These are phyloP conservation scores for Neurospora pannonica DNA, from an alignment of 495 filamentous ascomycete species.

Conservation along the genomic window DNA sequence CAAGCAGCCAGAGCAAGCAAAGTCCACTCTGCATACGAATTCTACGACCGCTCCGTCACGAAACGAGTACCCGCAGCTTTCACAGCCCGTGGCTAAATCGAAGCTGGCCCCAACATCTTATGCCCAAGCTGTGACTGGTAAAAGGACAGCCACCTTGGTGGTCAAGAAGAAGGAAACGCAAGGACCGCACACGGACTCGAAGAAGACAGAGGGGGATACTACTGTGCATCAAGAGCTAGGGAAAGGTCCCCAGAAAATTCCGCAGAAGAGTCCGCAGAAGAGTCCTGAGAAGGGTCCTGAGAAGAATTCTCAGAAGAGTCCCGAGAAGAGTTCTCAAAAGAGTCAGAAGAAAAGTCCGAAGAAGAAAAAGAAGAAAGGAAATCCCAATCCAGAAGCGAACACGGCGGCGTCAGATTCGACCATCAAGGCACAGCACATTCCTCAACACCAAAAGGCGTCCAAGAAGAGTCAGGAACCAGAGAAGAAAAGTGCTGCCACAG, in stretches of 20 bases:
- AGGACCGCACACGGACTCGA: neutral
- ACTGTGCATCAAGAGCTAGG: neutral
- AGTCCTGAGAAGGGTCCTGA: neutral
- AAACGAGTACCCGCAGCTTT: neutral
- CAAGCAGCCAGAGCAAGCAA: neutral
- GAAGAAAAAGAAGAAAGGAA: neutral
- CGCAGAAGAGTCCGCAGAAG: neutral
- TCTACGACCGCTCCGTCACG: neutral
- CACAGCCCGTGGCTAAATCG: neutral
- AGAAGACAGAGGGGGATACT: neutral
- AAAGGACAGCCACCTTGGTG: neutral
- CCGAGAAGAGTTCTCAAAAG: neutral
- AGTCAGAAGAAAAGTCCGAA: neutral
- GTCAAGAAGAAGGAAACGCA: neutral
- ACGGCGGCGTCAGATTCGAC: neutral
- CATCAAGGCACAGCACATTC: neutral
- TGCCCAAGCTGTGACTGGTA: conserved; percentile 1
- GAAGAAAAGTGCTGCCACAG: neutral
- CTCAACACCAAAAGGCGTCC: neutral
- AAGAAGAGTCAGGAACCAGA: neutral
- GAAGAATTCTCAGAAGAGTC: neutral
- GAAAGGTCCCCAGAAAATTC: neutral
- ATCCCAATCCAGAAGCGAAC: neutral
- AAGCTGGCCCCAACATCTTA: neutral
- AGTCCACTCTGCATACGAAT: neutral